A percentile compares a stretch with the other conserved stretches of the same genome.
phyloP scores from a whole-genome alignment of 2,329 filamentous ascomycete genomes.

The Monilinia fructicola region DNA sequence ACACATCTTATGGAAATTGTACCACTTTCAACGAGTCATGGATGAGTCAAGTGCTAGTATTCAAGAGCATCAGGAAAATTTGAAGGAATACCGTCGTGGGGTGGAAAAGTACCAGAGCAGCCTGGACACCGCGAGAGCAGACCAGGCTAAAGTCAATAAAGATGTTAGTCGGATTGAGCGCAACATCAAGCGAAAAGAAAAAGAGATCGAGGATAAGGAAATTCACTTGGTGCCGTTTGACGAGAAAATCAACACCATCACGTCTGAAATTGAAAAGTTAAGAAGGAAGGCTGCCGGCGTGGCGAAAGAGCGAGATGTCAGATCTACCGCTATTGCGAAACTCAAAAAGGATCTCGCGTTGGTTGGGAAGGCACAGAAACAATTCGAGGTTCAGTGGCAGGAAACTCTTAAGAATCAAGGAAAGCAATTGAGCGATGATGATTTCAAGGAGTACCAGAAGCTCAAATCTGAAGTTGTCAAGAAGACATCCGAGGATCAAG shows the following conservation, averaged over 20 bases:
- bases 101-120: conserved; percentile 80
- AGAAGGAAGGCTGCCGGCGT: conserved; percentile 69
- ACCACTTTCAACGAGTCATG: conserved; percentile 90
- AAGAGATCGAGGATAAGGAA: conserved; percentile 80
- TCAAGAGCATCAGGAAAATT: conserved; percentile 87
- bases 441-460: conserved; percentile 85
- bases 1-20: conserved; percentile 95
- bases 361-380: conserved; percentile 85
- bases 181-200: conserved; percentile 81
- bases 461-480: conserved; percentile 83
- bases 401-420: conserved; percentile 84
- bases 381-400: conserved; percentile 85
- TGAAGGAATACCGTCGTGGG: conserved; percentile 87
- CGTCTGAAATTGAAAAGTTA: conserved; percentile 66
- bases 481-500: conserved; percentile 76
- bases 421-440: conserved; percentile 77
- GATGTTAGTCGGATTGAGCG: conserved; percentile 81
- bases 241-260: conserved; percentile 83
- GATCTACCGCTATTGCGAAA: conserved; percentile 67
- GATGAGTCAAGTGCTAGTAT: conserved; percentile 89
- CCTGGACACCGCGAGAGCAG: conserved; percentile 77
- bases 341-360: conserved; percentile 76
- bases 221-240: conserved; percentile 85
- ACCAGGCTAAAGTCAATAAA: conserved; percentile 74
- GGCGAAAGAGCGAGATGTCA: conserved; percentile 71